Percentiles rank a stretch among this genome's conserved stretches.
phyloP scores from a whole-genome alignment of 78 protist genomes.

The Dictyostelium firmibasis region DNA sequence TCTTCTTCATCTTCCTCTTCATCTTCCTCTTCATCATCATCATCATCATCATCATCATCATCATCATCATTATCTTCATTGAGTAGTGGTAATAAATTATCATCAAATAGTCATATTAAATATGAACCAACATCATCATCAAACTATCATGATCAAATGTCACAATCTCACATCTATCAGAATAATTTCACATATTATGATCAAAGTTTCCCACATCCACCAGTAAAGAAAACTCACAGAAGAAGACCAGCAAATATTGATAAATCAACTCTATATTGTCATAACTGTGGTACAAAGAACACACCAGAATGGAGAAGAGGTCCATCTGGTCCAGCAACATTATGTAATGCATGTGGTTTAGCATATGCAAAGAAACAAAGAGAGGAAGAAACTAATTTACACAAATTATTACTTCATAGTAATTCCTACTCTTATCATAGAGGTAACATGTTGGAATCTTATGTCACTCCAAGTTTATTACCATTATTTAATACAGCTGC shows the following conservation, averaged over 20 bases:
- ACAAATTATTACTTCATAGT: slow-evolving; percentile 34
- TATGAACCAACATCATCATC: neutral
- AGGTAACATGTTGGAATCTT: slow-evolving; percentile 54
- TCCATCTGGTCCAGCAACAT: slow-evolving; percentile 78
- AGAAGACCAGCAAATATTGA: slow-evolving; percentile 81
- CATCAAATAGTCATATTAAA: neutral
- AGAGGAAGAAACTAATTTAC: slow-evolving; percentile 67
- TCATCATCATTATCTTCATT: neutral
- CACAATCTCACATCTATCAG: slow-evolving; percentile 6
- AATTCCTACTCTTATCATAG: slow-evolving; percentile 49
- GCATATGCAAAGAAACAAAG: slow-evolving; percentile 75
- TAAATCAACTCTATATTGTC: slow-evolving; percentile 66
- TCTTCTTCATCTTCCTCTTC: neutral
- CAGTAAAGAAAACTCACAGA: slow-evolving; percentile 61
- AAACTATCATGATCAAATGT: neutral
- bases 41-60: neutral
- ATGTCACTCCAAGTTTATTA: slow-evolving; percentile 27
- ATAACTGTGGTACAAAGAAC: slow-evolving; percentile 64
- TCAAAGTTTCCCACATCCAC: slow-evolving; percentile 23
- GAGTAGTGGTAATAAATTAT: neutral
- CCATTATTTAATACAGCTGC: slow-evolving; percentile 48
- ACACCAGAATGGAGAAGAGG: slow-evolving; percentile 84
- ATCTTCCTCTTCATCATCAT: neutral
- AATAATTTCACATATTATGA: slow-evolving; percentile 49
- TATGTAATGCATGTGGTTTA: slow-evolving; percentile 80